A percentile compares a stretch with the other conserved stretches of the same genome.
phyloP scores from a whole-genome alignment of 495 filamentous ascomycete genomes.

The Penicillium atrosanguineum region DNA sequence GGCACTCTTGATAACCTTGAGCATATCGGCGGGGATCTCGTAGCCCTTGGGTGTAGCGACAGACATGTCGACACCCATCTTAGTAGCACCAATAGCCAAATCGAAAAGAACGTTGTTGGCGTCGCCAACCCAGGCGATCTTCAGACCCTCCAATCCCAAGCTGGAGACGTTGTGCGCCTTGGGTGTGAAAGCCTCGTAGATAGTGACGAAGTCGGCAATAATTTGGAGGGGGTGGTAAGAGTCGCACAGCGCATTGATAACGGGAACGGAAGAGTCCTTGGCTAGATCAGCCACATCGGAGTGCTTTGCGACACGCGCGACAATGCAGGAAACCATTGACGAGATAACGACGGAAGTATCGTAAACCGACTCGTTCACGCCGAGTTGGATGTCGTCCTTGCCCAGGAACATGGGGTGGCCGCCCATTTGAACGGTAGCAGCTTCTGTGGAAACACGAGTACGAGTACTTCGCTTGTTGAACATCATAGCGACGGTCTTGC shows the following conservation, averaged over 20 bases:
- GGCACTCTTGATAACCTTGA: constrained; percentile 61
- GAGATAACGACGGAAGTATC: constrained; percentile 89
- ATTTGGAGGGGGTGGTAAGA: constrained; percentile 90
- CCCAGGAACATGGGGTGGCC: constrained; percentile 96
- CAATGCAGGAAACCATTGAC: constrained; percentile 86
- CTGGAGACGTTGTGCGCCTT: constrained; percentile 41
- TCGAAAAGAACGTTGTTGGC: constrained; percentile 97
- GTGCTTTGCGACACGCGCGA: constrained; percentile 84
- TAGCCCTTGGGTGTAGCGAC: constrained; percentile 86
- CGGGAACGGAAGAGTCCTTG: constrained; percentile 76
- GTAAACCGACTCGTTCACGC: constrained; percentile 89
- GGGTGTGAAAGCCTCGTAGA: constrained; percentile 69
- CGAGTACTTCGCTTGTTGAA: constrained; percentile 94
- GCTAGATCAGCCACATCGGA: constrained; percentile 76
- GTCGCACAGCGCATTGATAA: constrained; percentile 92
- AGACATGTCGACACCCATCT: constrained; percentile 79
- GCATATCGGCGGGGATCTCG: constrained; percentile 70
- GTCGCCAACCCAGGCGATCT: constrained; percentile 94
- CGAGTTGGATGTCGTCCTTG: constrained; percentile 91
- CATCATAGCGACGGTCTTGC: constrained; percentile 88
- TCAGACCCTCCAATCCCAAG: constrained; percentile 75
- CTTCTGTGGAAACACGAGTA: constrained; percentile 89
- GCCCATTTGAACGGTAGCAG: constrained; percentile 75
- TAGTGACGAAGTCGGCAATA: constrained; percentile 88
- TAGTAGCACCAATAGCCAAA: constrained; percentile 77